Conservation (phyloP, 2,329 filamentous ascomycete genomes). For the Aspergillus bombycis region DNA sequence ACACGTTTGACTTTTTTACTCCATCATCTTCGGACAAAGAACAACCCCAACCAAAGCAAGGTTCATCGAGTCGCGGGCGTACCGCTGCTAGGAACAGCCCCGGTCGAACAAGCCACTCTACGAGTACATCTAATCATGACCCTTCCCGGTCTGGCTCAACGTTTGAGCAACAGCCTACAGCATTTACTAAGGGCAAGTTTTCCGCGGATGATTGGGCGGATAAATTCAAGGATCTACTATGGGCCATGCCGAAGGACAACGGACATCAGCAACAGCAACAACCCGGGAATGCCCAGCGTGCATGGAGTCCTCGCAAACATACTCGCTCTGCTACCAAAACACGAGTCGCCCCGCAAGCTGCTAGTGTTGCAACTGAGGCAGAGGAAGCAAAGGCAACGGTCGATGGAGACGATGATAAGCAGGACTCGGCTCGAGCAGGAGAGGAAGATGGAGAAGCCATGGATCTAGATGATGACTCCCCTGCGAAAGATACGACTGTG, state of each 20-base stretch:
- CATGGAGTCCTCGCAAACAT: constrained; percentile 40
- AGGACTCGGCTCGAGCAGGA: constrained; percentile 19
- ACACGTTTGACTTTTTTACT: constrained; percentile 41
- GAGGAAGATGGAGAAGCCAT: constrained; percentile 43
- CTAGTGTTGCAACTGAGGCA: constrained; percentile 42
- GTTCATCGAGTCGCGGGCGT: constrained; percentile 25
- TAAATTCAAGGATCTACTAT: constrained; percentile 38
- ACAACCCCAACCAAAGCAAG: constrained; percentile 21
- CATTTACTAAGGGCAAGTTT: constrained; percentile 41
- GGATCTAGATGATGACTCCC: constrained; percentile 49
- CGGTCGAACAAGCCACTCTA: constrained; percentile 22
- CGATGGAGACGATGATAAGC: constrained; percentile 21
- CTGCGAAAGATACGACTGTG: constrained; percentile 16
- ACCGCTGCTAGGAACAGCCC: constrained; percentile 25
- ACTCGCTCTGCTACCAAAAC: constrained; percentile 30
- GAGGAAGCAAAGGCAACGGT: constrained; percentile 41
- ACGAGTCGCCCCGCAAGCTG: constrained; percentile 34
- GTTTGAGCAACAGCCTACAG: constrained; percentile 30
- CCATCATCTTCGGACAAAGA: constrained; percentile 31
- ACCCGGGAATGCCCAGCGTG: constrained; percentile 26
- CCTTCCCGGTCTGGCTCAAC: constrained; percentile 20
- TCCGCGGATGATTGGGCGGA: constrained; percentile 44
- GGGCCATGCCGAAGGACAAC: constrained; percentile 35
- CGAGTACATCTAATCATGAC: constrained; percentile 24
- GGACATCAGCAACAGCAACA: constrained; percentile 25